Conservation (phyloP, 176 grass and related monocot genomes). For the Phyllostachys edulis region DNA sequence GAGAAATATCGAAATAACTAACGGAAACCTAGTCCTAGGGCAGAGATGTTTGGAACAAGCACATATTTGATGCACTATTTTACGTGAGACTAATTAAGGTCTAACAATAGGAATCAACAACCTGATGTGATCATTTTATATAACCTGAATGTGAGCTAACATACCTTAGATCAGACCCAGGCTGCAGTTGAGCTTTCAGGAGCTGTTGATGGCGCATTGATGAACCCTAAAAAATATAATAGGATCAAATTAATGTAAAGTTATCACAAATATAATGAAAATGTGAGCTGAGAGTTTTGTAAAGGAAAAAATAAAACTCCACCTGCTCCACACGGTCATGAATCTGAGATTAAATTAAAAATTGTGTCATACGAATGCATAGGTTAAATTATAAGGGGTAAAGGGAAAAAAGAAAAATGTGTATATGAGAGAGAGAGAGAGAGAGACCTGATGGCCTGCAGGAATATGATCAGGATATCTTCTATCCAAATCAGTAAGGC, state of each 20-base stretch:
- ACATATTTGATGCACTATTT: slow-evolving; percentile 17
- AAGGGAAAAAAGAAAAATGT: not conserved
- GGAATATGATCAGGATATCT: slow-evolving; percentile 82
- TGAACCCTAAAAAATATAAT: slow-evolving; percentile 49
- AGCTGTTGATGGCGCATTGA: slow-evolving; percentile 75
- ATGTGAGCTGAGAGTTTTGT: slow-evolving; percentile 1
- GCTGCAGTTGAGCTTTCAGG: slow-evolving; percentile 75
- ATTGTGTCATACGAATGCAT: not conserved
- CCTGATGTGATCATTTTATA: not conserved
- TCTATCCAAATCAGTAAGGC: slow-evolving; percentile 71
- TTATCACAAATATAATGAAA: slow-evolving; percentile 19
- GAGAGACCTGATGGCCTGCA: slow-evolving; percentile 51
- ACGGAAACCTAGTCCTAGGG: not conserved
- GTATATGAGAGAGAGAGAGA: not conserved
- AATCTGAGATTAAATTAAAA: slow-evolving; percentile 39
- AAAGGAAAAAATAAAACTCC: not conserved
- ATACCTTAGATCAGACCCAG: slow-evolving; percentile 87
- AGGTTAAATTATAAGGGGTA: slow-evolving; percentile 8
- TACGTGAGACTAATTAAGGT: not conserved
- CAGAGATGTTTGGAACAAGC: slow-evolving; percentile 28
- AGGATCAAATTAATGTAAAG: slow-evolving; percentile 9
- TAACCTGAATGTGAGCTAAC: slow-evolving; percentile 14
- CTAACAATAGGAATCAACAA: slow-evolving; percentile 22
- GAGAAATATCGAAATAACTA: slow-evolving; percentile 23
- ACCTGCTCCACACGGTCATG: slow-evolving; percentile 72